Conservation (phyloP, 1,284 basidiomycete genomes). For the Cutaneotrichosporon sp. region DNA sequence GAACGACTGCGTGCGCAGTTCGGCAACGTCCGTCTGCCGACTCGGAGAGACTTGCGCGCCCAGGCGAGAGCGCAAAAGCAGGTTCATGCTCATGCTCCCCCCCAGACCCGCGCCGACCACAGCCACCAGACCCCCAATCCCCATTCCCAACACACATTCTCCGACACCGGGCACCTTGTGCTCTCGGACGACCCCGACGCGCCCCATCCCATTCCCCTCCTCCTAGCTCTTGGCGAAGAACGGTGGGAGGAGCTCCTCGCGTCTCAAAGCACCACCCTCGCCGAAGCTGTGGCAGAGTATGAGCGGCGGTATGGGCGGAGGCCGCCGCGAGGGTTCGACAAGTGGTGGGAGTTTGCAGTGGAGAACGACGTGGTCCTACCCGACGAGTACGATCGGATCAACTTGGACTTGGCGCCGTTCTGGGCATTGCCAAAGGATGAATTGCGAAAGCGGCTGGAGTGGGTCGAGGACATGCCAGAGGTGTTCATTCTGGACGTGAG, state of each 20-base stretch:
- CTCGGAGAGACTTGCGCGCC: constrained; percentile 8
- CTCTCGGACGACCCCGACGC: constrained; percentile 27
- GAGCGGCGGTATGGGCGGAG: constrained; percentile 64
- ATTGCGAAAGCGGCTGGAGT: constrained; percentile 60
- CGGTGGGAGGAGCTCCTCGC: constrained; percentile 62
- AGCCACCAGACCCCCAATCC: no score
- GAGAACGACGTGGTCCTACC: constrained; percentile 67
- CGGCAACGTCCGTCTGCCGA: neutral
- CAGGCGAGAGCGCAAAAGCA: neutral
- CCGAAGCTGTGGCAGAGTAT: constrained; percentile 71
- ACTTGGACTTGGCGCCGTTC: constrained; percentile 74
- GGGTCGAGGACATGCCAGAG: constrained; percentile 48
- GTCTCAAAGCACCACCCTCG: constrained; percentile 68
- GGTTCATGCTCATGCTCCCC: neutral
- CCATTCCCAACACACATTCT: constrained; percentile 38
- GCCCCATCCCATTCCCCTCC: constrained; percentile 68
- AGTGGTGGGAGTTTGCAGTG: constrained; percentile 78
- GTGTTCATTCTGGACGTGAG: constrained; percentile 41
- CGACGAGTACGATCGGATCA: constrained; percentile 81
- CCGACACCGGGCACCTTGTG: constrained; percentile 40
- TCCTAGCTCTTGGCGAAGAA: constrained; percentile 71
- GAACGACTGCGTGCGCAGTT: constrained; percentile 21
- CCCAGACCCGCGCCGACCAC: neutral
- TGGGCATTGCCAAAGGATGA: constrained; percentile 66
- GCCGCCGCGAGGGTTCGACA: constrained; percentile 80